Base-by-base conservation (phyloP, 768 basidiomycete genomes). In the Kwoniella heveanensis region DNA sequence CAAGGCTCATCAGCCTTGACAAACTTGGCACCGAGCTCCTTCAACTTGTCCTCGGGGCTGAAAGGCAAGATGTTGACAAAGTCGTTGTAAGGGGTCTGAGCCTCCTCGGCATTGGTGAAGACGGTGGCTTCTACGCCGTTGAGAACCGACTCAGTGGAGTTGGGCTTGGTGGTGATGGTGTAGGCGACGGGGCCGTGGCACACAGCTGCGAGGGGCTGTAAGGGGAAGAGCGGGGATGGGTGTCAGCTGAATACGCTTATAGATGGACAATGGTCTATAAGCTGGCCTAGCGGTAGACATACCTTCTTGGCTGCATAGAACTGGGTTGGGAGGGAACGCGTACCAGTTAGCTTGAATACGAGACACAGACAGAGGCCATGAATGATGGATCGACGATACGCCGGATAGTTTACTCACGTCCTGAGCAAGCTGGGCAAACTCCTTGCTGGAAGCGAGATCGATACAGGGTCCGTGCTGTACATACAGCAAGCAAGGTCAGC, bases 121-220 rank as follows among this genome's bases (percentile, higher is more conserved):
- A 85, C 88, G 0, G 90, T 90, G 54, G 82, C 81, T 19, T 75
- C 72, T 58, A 83, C 84, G 13, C 86, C 88, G 2, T 80, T 81
- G 74, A 90, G 86, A 66, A 91, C 87, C 1, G 88, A 86, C 65
- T 86, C 85, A 49, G 86, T 86, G 19, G 83, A 73, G 6, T 81
- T 80, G 66, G 86, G 86, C 7, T 82, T 84, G 1, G 69, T 69
- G 36, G 80, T 87, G 21, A 82, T 82, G 15, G 87, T 84, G 22
- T 90, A 82, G 1, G 88, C 88, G n/a, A 86, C 88, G 55, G 90
- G 85, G 17, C 90, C 90, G 80, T 91, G 90, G 82, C 90, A 91
- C 25, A 92, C 89, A 2, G 88, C 88, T 2, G 86, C 70, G 7
- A 86, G 84, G 64, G 88, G 79, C 66, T 65, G 24, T 8, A 29